A percentile compares a stretch with the other conserved stretches of the same genome.
Evolutionary conservation across 2,329 filamentous ascomycete genomes (phyloP).

Genomic region (Albifimbria verrucaria): DNA sequence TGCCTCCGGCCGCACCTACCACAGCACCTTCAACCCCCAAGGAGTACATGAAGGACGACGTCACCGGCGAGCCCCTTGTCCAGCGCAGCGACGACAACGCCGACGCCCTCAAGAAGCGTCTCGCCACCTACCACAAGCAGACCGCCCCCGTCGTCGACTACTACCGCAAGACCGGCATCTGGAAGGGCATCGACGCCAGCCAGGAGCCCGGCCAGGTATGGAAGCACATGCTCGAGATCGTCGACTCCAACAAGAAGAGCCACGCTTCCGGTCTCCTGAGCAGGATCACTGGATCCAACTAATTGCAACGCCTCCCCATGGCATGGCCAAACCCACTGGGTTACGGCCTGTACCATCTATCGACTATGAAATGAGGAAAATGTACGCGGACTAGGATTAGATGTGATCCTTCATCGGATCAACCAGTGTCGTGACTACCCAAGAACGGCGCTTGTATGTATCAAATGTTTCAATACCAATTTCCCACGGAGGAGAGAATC

Average conservation of each 20-base stretch:
- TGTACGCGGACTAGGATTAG: neutral
- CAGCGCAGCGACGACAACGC: slow-evolving; percentile 97
- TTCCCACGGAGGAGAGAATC: neutral
- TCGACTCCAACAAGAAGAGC: slow-evolving; percentile 56
- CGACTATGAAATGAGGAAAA: neutral
- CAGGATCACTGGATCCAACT: slow-evolving; percentile 12
- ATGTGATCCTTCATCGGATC: neutral
- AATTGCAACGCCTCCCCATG: neutral
- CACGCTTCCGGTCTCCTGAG: slow-evolving; percentile 38
- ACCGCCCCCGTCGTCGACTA: slow-evolving; percentile 90
- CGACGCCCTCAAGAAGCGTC: slow-evolving; percentile 90
- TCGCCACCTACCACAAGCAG: slow-evolving; percentile 91
- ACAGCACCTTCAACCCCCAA: slow-evolving; percentile 99
- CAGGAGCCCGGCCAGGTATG: slow-evolving; percentile 95
- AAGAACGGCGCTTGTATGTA: slow-evolving; percentile 13
- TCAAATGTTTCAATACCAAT: slow-evolving; percentile 5
- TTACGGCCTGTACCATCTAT: too few relatives aligned
- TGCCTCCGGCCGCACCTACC: slow-evolving; percentile 93
- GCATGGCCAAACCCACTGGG: neutral
- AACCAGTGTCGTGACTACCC: neutral
- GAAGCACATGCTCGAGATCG: slow-evolving; percentile 85
- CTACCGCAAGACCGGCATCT: slow-evolving; percentile 97
- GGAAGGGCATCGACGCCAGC: slow-evolving; percentile 91
- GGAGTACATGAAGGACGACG: slow-evolving; percentile 87
- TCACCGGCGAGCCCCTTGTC: slow-evolving; percentile 93